Evolutionary conservation across 163 green algal species (phyloP).

Genomic region (Coccomyxa subellipsoidea): DNA sequence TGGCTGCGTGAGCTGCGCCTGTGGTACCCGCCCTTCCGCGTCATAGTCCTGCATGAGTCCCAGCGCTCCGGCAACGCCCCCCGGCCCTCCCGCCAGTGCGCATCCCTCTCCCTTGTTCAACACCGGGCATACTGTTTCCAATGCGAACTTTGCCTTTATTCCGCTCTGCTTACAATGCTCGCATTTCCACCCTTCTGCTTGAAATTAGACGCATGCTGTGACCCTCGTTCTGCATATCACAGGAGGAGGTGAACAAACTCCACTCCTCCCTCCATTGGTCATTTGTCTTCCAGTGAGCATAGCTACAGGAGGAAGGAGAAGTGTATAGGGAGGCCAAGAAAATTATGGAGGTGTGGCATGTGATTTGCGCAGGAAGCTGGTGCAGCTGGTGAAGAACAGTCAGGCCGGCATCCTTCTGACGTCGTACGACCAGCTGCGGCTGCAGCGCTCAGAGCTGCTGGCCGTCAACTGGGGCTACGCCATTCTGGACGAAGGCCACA

Average conservation of each 20-base stretch:
- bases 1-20: slow-evolving; percentile 87
- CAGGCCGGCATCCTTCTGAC: slow-evolving; percentile 78
- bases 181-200: too few species aligned
- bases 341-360: neutral
- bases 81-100: slow-evolving; percentile 5
- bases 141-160: too few species aligned
- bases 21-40: slow-evolving; percentile 78
- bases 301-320: too few species aligned
- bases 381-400: slow-evolving; percentile 24
- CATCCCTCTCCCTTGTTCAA: neutral
- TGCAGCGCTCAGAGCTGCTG: slow-evolving; percentile 62
- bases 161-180: too few species aligned
- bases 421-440: slow-evolving; percentile 88
- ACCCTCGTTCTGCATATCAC: too few species aligned
- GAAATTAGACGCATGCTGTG: too few species aligned
- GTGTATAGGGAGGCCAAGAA: too few species aligned
- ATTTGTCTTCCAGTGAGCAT: too few species aligned
- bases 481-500: slow-evolving; percentile 96
- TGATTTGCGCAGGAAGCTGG: slow-evolving; percentile 26
- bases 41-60: slow-evolving; percentile 67
- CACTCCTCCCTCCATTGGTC: too few species aligned
- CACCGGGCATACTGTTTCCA: too few species aligned
- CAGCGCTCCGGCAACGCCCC: neutral
- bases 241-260: too few species aligned
- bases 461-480: slow-evolving; percentile 80